These are phyloP conservation scores for Hypoxylon lenormandii DNA, from an alignment of 495 filamentous ascomycete genomes.

Conservation along the genomic window DNA sequence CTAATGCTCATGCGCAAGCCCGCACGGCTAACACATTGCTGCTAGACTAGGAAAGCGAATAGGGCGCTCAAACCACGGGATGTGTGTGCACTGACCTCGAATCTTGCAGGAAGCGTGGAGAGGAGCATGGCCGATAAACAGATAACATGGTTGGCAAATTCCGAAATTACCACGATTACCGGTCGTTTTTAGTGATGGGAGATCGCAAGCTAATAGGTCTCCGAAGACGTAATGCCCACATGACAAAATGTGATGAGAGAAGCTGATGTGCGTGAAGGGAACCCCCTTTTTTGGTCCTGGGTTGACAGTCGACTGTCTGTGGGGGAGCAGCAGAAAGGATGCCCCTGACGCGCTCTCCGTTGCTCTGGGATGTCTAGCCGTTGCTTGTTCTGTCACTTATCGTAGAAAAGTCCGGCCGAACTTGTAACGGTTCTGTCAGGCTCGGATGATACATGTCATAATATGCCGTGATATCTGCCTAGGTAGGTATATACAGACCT, in stretches of 20 bases:
- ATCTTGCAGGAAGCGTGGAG: conserved; percentile 19
- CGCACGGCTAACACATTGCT: conserved; percentile 9
- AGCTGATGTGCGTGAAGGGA: conserved; percentile 26
- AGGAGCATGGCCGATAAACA: conserved; percentile 34
- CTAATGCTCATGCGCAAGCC: conserved; percentile 21
- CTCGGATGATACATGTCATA: conserved; percentile 8
- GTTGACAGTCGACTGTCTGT: conserved; percentile 37
- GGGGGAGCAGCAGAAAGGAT: conserved; percentile 27
- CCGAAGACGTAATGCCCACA: conserved; percentile 18
- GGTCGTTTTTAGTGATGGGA: conserved; percentile 31
- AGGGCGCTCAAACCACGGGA: too few species aligned
- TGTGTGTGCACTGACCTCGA: background rate
- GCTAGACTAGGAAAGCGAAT: background rate
- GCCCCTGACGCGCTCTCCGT: conserved; percentile 16
- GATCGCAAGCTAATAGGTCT: conserved; percentile 23
- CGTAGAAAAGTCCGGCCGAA: background rate
- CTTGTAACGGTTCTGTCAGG: conserved; percentile 10
- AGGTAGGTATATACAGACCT: background rate
- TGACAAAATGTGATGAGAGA: conserved; percentile 35
- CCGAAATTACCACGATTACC: conserved; percentile 44
- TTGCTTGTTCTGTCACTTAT: background rate
- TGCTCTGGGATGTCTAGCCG: conserved; percentile 6
- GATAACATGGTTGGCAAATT: conserved; percentile 33
- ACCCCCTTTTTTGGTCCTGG: conserved; percentile 9
- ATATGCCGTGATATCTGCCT: background rate